A percentile compares a stretch with the other conserved stretches of the same genome.
Evolutionary conservation across 202 grass and related monocot species (phyloP).

Genomic region (Digitaria exilis): DNA sequence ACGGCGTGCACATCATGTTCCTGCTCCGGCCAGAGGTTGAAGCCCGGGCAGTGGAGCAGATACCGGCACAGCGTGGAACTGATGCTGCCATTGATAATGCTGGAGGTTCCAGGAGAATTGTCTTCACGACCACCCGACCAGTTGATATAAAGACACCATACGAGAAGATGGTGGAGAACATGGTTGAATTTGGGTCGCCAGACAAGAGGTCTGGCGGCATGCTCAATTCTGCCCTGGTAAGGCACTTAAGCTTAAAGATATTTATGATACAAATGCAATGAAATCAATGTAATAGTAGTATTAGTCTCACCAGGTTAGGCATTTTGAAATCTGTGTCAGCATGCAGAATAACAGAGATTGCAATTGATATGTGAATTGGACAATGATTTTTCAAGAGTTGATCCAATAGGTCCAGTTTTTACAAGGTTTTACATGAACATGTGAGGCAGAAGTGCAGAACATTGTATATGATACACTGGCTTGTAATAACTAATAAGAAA

Average conservation of each 20-base stretch:
- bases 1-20: constrained; percentile 94
- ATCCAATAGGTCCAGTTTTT: neutral
- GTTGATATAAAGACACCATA: constrained; percentile 95
- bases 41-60: constrained; percentile 34
- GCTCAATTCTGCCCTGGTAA: constrained; percentile 93
- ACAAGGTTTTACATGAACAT: neutral
- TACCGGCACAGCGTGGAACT: constrained; percentile 21
- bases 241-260: constrained; percentile 3
- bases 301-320: neutral
- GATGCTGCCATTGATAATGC: constrained; percentile 45
- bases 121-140: constrained; percentile 86
- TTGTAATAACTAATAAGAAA: neutral
- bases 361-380: neutral
- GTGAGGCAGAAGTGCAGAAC: neutral
- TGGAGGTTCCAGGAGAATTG: constrained; percentile 61
- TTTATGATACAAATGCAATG: constrained; percentile 9
- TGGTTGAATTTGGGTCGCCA: constrained; percentile 92
- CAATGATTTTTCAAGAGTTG: neutral
- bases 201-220: constrained; percentile 88
- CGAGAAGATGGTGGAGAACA: constrained; percentile 98
- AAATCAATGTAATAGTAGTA: neutral
- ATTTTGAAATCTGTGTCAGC: neutral
- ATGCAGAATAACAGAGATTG: neutral
- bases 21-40: constrained; percentile 69
- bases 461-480: neutral